A percentile compares a stretch with the other conserved stretches of the same genome.
These are phyloP conservation scores for Xylariales sp. DNA, from an alignment of 2,329 filamentous ascomycete genomes.

Conservation along the genomic window DNA sequence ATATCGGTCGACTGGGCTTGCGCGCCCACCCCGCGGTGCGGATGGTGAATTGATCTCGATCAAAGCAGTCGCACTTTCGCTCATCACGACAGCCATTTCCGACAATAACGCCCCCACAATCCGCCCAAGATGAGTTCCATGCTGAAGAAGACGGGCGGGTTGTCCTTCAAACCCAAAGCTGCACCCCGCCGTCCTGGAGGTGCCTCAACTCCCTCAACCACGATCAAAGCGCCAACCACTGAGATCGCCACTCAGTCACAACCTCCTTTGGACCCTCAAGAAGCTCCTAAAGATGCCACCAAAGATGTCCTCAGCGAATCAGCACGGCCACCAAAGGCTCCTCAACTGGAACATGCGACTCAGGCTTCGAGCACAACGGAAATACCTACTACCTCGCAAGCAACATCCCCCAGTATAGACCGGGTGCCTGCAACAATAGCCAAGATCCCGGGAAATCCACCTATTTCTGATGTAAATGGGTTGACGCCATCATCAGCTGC, in stretches of 20 bases:
- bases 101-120: background rate
- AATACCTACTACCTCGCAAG: background rate
- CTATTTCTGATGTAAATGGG: too few relatives aligned
- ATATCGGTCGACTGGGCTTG: too few relatives aligned
- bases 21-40: too few relatives aligned
- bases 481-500: background rate
- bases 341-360: too few relatives aligned
- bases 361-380: background rate
- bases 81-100: background rate
- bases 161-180: constrained; percentile 69
- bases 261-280: background rate
- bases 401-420: too few relatives aligned
- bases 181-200: constrained; percentile 36
- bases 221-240: constrained; percentile 17
- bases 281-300: background rate
- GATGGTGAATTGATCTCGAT: too few relatives aligned
- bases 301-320: constrained; percentile 2
- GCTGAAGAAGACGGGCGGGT: constrained; percentile 61
- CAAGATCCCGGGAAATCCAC: too few relatives aligned
- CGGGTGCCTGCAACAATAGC: too few relatives aligned
- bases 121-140: constrained; percentile 58
- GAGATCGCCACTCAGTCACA: constrained; percentile 13
- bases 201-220: constrained; percentile 20
- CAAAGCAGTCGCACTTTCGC: too few relatives aligned
- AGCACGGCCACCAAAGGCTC: constrained; percentile 1